Evolutionary conservation across 306 rosid species (phyloP).

Genomic region (Cicer bijugum): DNA sequence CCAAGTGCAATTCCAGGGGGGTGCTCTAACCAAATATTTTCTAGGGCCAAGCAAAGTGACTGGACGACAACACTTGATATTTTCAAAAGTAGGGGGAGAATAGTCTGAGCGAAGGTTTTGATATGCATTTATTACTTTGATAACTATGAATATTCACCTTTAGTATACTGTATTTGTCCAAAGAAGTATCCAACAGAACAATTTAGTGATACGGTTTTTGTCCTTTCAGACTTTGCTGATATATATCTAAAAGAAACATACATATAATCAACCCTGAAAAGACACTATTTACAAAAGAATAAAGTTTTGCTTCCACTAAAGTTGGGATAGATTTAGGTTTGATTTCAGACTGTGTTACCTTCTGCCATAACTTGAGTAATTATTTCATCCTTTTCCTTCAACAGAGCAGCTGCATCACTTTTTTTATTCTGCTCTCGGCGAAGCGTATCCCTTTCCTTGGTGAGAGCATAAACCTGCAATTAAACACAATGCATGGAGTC

Average conservation of each 20-base stretch:
- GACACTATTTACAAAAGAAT: slow-evolving; percentile 7
- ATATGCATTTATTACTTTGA: slow-evolving; percentile 20
- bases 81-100: not conserved
- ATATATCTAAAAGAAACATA: slow-evolving; percentile 34
- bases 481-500: slow-evolving; percentile 36
- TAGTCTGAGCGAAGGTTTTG: not conserved
- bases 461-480: slow-evolving; percentile 88
- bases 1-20: slow-evolving; percentile 19
- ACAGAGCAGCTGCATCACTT: slow-evolving; percentile 96
- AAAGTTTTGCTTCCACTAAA: slow-evolving; percentile 5
- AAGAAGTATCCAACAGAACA: slow-evolving; percentile 13
- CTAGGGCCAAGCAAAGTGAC: slow-evolving; percentile 24
- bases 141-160: slow-evolving; percentile 3
- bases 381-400: slow-evolving; percentile 99
- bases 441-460: slow-evolving; percentile 96
- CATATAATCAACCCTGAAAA: slow-evolving; percentile 32
- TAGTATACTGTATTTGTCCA: not conserved
- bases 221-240: slow-evolving; percentile 28
- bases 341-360: slow-evolving; percentile 57
- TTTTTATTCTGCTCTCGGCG: slow-evolving; percentile 93
- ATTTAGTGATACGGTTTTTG: slow-evolving; percentile 25
- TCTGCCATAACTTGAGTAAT: slow-evolving; percentile 99
- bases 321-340: slow-evolving; percentile 33
- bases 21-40: slow-evolving; percentile 24
- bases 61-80: slow-evolving; percentile 21